A percentile compares a stretch with the other conserved stretches of the same genome.
These are phyloP conservation scores for Eudorina sp. DNA, from an alignment of 139 green algal genomes.

Conservation along the genomic window DNA sequence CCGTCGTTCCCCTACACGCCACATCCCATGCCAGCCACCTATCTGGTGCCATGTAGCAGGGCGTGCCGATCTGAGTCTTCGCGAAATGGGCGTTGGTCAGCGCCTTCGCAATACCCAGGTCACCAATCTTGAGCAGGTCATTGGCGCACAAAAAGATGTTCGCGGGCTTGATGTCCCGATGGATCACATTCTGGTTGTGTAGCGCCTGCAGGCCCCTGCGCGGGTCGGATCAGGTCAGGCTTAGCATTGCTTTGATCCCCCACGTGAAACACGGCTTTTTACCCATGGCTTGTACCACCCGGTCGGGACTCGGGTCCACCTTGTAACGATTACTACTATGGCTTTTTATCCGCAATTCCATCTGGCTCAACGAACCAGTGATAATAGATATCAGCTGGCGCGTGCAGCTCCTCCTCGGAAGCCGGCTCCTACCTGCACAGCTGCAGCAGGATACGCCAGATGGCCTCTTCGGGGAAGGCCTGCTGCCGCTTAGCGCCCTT, in stretches of 20 bases:
- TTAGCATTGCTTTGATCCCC: no score
- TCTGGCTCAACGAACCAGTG: no score
- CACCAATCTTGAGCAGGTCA: conserved; percentile 85
- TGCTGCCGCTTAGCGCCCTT: conserved; percentile 70
- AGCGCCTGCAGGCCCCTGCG: conserved; percentile 75
- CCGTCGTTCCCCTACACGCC: not conserved
- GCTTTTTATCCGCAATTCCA: no score
- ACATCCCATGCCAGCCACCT: not conserved
- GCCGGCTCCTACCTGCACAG: conserved; percentile 50
- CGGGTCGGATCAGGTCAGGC: no score
- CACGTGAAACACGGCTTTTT: no score
- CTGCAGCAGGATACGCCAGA: conserved; percentile 89
- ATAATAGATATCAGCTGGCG: no score
- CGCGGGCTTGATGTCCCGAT: conserved; percentile 84
- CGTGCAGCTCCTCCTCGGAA: no score
- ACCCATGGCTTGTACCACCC: no score
- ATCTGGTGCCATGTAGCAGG: conserved; percentile 91
- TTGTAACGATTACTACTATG: no score
- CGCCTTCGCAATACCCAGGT: conserved; percentile 88
- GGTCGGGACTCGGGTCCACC: no score
- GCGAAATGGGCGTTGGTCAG: conserved; percentile 78
- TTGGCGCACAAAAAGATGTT: conserved; percentile 83
- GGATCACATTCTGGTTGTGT: conserved; percentile 82
- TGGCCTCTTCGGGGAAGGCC: conserved; percentile 81
- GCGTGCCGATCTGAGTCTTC: conserved; percentile 85